Base-by-base conservation (phyloP, 2,329 filamentous ascomycete genomes). In the Venturia aucupariae region DNA sequence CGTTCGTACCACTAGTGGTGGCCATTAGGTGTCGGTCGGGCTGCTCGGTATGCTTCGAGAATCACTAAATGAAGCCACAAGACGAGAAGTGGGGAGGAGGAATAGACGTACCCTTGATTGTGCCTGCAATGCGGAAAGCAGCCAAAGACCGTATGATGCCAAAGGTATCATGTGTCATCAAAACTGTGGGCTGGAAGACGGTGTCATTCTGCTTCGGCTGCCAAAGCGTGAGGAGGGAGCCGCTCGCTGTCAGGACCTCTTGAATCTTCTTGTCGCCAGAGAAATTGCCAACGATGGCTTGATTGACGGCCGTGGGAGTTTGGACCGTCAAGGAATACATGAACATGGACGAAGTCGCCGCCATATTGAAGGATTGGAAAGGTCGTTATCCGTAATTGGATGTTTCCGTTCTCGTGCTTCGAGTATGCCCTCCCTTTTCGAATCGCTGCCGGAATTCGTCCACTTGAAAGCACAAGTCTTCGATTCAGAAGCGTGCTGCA, bases 261-360 rank as follows among this genome's bases (percentile, higher is more conserved):
- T 99, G 94, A 13, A 57, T 57, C 78, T 97, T 93, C 79, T 93
- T 96, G 68, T 91, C 96, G 69, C 93, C 92, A 66, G 91, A 88
- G 78, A 97, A 97, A 79, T 97, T 93, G 71, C 94, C 95, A 66
- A 96, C 84, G 69, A 97, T 89, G 68, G 94, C 92, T 78, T 96
- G 89, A 61, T 89, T 92, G 72, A 96, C 86, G 66, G 91, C 89
- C 69, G 92, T 92, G 41, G 94, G 90, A 70, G 90, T 89, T 78
- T 97, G 92, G 73, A 99, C 88, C 70, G 94, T 97, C 80, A 99
- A 83, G 72, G 91, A 94, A 81, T 99, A 99, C 80, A 99, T 87
- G 77, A 97, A 97, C 91, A 97, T 96, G 76, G 93, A 93, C 69
- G 92, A 97, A 67, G 93, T 97, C 75, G 92, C 96, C 81, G 94